phyloP scores from a whole-genome alignment of 148 eudicot species.

The Rhododendron williamsianum region DNA sequence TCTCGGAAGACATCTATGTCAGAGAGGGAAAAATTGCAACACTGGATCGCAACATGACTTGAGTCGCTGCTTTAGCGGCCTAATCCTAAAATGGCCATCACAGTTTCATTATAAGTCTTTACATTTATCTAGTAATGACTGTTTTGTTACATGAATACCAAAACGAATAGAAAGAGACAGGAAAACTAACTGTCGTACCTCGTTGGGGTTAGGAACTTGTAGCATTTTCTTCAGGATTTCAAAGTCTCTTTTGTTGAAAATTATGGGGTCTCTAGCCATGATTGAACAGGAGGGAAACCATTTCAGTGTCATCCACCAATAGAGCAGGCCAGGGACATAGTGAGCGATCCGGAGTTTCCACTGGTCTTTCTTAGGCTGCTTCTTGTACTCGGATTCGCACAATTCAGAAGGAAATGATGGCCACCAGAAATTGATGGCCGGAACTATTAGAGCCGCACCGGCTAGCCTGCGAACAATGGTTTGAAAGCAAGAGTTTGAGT shows the following conservation, averaged over 20 bases:
- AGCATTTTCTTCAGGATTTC: constrained; percentile 62
- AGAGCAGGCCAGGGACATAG: constrained; percentile 48
- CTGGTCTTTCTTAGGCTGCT: constrained; percentile 27
- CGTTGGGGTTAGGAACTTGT: constrained; percentile 44
- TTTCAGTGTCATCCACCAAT: constrained; percentile 84
- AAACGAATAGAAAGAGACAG: background rate
- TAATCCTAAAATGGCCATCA: background rate
- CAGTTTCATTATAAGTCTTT: background rate
- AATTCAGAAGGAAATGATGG: constrained; percentile 50
- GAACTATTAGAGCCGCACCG: constrained; percentile 62
- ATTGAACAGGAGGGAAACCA: constrained; percentile 44
- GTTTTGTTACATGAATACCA: background rate
- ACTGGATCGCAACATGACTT: too few species aligned
- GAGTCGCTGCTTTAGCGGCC: background rate
- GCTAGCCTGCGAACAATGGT: constrained; percentile 44
- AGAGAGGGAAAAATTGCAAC: too few species aligned
- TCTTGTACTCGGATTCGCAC: constrained; percentile 50
- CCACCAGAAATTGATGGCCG: constrained; percentile 68
- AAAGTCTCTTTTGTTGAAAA: constrained; percentile 46
- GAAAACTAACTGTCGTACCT: constrained; percentile 31
- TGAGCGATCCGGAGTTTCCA: constrained; percentile 37
- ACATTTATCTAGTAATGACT: background rate
- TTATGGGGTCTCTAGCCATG: constrained; percentile 48
- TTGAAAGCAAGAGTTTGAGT: background rate
- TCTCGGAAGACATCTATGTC: too few species aligned